These are phyloP conservation scores for Medicago lupulina DNA, from an alignment of 306 rosid species.

Conservation along the genomic window DNA sequence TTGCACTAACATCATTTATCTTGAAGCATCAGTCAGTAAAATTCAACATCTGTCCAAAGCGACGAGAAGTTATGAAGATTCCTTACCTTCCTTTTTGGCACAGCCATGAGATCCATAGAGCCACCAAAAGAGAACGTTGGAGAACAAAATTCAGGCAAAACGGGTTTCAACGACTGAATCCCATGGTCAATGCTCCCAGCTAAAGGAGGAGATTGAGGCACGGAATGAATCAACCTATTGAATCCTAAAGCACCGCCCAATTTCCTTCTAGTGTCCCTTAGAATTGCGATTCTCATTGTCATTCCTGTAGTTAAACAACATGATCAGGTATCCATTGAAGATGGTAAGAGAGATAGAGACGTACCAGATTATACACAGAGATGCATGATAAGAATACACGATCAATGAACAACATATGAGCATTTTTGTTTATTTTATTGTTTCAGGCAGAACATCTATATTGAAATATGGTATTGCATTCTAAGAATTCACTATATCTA, in stretches of 20 bases:
- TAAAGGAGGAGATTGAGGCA: slow-evolving; percentile 57
- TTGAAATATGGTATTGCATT: too few species aligned
- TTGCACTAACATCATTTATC: neutral
- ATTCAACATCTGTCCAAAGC: slow-evolving; percentile 8
- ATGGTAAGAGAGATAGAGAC: neutral
- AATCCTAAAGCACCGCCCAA: slow-evolving; percentile 46
- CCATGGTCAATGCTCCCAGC: slow-evolving; percentile 45
- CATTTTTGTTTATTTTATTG: too few species aligned
- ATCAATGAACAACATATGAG: too few species aligned
- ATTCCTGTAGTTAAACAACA: slow-evolving; percentile 41
- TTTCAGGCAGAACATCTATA: too few species aligned
- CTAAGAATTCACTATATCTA: too few species aligned
- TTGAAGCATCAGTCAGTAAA: slow-evolving; percentile 6
- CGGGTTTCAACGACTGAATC: slow-evolving; percentile 42
- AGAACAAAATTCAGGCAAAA: slow-evolving; percentile 63
- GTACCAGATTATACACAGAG: neutral
- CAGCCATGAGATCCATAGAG: slow-evolving; percentile 93
- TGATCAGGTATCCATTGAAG: neutral
- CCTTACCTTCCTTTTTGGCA: slow-evolving; percentile 79
- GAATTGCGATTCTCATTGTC: slow-evolving; percentile 56
- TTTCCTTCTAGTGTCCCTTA: slow-evolving; percentile 42
- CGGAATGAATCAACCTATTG: slow-evolving; percentile 47
- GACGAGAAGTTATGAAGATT: neutral
- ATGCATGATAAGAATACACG: too few species aligned
- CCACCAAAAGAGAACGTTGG: slow-evolving; percentile 60